These are phyloP conservation scores for Epithele typhae DNA, from an alignment of 768 basidiomycete genomes.

Conservation along the genomic window DNA sequence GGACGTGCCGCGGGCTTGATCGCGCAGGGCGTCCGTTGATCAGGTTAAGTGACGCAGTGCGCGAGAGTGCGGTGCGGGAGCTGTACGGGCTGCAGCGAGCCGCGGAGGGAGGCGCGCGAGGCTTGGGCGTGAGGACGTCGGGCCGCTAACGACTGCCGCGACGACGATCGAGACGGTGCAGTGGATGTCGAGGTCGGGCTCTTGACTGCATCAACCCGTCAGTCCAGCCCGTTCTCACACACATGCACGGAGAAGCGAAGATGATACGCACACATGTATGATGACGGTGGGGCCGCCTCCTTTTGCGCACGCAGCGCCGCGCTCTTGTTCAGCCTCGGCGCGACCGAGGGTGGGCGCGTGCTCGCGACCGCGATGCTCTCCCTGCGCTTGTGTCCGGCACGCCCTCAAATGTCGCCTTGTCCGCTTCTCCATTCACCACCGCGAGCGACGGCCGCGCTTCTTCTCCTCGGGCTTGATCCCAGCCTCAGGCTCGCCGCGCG, in stretches of 20 bases:
- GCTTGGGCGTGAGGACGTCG: slow-evolving; percentile 10
- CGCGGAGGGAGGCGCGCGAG: slow-evolving; percentile 23
- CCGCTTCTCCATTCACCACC: not conserved
- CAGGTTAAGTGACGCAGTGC: slow-evolving; percentile 6
- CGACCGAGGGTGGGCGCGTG: slow-evolving; percentile 37
- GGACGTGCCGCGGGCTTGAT: slow-evolving; percentile 2
- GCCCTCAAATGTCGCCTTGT: slow-evolving; percentile 61
- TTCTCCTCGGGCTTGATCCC: slow-evolving; percentile 36
- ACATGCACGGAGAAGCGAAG: no score
- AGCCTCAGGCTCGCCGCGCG: slow-evolving; percentile 68
- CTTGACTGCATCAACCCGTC: no score
- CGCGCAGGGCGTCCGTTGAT: not conserved
- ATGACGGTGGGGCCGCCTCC: slow-evolving; percentile 49
- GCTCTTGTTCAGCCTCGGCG: slow-evolving; percentile 41
- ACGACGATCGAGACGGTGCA: slow-evolving; percentile 39
- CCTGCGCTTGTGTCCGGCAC: slow-evolving; percentile 83
- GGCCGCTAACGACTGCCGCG: slow-evolving; percentile 32
- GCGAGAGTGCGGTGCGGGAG: slow-evolving; percentile 4
- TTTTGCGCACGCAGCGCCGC: slow-evolving; percentile 38
- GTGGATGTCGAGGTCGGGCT: slow-evolving; percentile 23
- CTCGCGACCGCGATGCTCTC: slow-evolving; percentile 70
- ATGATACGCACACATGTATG: slow-evolving; percentile 64
- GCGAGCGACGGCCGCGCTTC: slow-evolving; percentile 5
- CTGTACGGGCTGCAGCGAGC: slow-evolving; percentile 4
- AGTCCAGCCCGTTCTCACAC: no score